Conservation (phyloP, 177 flowering plant genomes). For the Telopea speciosissima region DNA sequence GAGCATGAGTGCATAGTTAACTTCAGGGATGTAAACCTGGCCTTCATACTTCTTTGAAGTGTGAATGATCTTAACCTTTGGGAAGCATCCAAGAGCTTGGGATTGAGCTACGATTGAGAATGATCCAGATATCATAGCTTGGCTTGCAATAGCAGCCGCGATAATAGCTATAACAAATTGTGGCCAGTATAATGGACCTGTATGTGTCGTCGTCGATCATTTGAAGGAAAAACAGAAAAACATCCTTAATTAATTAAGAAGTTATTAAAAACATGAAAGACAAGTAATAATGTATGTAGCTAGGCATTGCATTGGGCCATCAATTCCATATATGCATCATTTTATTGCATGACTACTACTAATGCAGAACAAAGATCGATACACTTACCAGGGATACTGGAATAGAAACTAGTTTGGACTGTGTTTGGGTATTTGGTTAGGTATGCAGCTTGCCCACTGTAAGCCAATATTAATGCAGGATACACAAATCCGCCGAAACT, state of each 20-base stretch:
- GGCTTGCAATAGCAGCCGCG: constrained; percentile 65
- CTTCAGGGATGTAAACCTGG: constrained; percentile 75
- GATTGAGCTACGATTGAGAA: constrained; percentile 59
- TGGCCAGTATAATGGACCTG: constrained; percentile 66
- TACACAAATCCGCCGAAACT: constrained; percentile 44
- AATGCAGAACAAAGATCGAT: too few relatives aligned
- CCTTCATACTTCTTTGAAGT: constrained; percentile 60
- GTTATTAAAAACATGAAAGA: too few relatives aligned
- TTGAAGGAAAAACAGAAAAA: background rate
- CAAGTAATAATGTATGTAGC: too few relatives aligned
- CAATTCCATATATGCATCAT: too few relatives aligned
- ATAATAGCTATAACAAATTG: constrained; percentile 44
- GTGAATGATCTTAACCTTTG: constrained; percentile 67
- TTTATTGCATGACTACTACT: too few relatives aligned
- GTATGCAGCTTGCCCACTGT: constrained; percentile 66
- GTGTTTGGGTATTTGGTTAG: constrained; percentile 31
- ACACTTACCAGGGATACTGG: constrained; percentile 50
- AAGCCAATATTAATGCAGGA: constrained; percentile 44
- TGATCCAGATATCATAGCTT: constrained; percentile 70
- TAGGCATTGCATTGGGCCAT: too few relatives aligned
- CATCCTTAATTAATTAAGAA: too few relatives aligned
- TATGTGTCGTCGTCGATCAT: too few relatives aligned
- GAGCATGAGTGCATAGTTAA: constrained; percentile 58
- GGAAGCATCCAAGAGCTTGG: constrained; percentile 46
- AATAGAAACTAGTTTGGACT: constrained; percentile 42